phyloP scores from a whole-genome alignment of 73 alveolate species.

The Stentor coeruleus region DNA sequence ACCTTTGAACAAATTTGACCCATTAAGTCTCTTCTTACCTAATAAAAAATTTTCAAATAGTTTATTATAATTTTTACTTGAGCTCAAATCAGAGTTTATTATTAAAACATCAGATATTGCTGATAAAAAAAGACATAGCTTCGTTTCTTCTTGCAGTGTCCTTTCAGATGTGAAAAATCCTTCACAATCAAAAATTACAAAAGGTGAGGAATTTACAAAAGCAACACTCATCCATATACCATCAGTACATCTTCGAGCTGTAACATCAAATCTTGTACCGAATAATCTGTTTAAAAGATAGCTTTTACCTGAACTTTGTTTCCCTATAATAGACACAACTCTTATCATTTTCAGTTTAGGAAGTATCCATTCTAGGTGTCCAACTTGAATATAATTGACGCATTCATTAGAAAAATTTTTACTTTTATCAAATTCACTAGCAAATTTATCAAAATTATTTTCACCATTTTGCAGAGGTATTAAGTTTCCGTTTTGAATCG shows the following conservation, averaged over 20 bases:
- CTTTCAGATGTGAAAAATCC: constrained; percentile 60
- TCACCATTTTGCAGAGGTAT: constrained; percentile 20
- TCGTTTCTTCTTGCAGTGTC: constrained; percentile 58
- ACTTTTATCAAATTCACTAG: neutral
- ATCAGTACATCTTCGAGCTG: constrained; percentile 73
- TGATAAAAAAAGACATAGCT: constrained; percentile 45
- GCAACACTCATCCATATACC: constrained; percentile 67
- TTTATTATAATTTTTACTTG: neutral
- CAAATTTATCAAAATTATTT: constrained; percentile 15
- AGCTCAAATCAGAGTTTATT: constrained; percentile 45
- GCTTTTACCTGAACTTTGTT: constrained; percentile 62
- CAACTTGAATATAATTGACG: neutral
- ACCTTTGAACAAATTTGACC: neutral
- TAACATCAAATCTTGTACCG: constrained; percentile 68
- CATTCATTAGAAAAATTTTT: neutral
- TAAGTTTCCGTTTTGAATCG: constrained; percentile 21
- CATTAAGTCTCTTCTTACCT: constrained; percentile 15
- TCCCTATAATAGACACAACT: constrained; percentile 47
- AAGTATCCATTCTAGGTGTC: neutral
- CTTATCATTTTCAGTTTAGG: neutral
- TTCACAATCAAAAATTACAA: constrained; percentile 67
- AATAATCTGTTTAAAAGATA: constrained; percentile 57
- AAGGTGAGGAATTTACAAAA: neutral
- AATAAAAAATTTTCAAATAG: neutral
- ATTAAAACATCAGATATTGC: constrained; percentile 53